These are phyloP conservation scores for Candida freyschussii DNA, from an alignment of 1,139 yeast genomes.

Conservation along the genomic window DNA sequence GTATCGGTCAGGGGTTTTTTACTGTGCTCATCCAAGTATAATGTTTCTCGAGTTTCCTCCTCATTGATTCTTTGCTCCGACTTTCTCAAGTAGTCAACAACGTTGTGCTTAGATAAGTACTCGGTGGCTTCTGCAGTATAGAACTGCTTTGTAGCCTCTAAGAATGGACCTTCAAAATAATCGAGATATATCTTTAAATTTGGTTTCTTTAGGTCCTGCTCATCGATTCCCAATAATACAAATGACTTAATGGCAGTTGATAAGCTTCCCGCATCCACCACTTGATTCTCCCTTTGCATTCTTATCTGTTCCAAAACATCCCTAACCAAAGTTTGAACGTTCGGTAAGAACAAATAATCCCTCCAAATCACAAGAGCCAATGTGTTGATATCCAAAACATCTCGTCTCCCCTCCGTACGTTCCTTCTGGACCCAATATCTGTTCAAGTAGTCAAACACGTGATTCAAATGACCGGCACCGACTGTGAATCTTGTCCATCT, in stretches of 20 bases:
- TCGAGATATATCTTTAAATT: constrained; percentile 78
- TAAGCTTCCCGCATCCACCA: constrained; percentile 62
- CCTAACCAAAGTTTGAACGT: constrained; percentile 52
- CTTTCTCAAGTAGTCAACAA: constrained; percentile 85
- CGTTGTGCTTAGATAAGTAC: constrained; percentile 69
- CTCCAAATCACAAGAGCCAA: constrained; percentile 87
- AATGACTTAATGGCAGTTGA: constrained; percentile 79
- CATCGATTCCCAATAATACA: constrained; percentile 71
- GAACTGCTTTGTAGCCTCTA: constrained; percentile 68
- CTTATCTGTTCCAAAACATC: constrained; percentile 77
- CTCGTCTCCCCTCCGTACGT: constrained; percentile 90
- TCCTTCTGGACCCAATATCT: constrained; percentile 98
- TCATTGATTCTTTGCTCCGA: constrained; percentile 80
- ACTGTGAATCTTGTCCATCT: constrained; percentile 87
- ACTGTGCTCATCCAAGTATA: constrained; percentile 83
- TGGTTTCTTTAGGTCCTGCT: constrained; percentile 78
- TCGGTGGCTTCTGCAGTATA: constrained; percentile 65
- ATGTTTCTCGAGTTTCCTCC: constrained; percentile 73
- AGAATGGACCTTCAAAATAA: constrained; percentile 71
- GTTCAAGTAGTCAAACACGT: constrained; percentile 92
- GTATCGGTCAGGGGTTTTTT: constrained; percentile 71
- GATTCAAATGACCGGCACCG: constrained; percentile 89
- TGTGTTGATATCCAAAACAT: constrained; percentile 87
- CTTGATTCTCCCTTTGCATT: constrained; percentile 74
- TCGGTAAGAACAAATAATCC: constrained; percentile 67